Evolutionary conservation across 1,284 basidiomycete genomes (phyloP), one percentile per base, ranked within the genome.

Genomic region (Ceratobasidium sp.): DNA sequence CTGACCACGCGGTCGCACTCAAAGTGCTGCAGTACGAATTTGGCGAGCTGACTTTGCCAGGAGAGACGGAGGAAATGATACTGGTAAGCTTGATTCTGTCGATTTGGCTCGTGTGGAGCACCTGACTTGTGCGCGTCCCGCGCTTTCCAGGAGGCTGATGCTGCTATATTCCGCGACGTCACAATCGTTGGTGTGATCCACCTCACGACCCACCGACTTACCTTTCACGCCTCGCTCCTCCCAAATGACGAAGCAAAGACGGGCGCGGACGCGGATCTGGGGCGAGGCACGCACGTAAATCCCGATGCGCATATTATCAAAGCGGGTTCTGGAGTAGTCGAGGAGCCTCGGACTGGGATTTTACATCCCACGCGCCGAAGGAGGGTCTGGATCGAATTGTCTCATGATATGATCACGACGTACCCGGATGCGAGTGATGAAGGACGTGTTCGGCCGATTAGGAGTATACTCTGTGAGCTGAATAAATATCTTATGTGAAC

Each of bases 211-310:
- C 88, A 91, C 79, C 85, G 90, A 7, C 76, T 91, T 16, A 80
- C 88, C 0, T 92, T 92, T 79, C 89, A 91, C 77, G 90, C 90
- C 0, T 86, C 88, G 5, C 79, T 91, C 19, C 84, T 89, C 31
- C 64, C 64, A 4, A 49, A 66, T 29, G 13, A 7, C 29, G 64
- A 66, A 16, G 0, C 64, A 37, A n/a, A 8, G 2, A 22, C 64
- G 48, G 41, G 6, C 27, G 29, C 64, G 27, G 64, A 46, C 2
- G 27, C 43, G 19, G 49, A 48, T 22, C 29, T 22, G 11, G 11
- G 31, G 7, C 49, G 7, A 34, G 5, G 9, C n/a, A 19, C 64
- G 1, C 16, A 79, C 80, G 56, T 78, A 82, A 51, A 76, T 88
- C 31, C 49, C 11, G 64, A 66, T 39, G 31, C 29, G 13, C 46